Evolutionary conservation across 495 filamentous ascomycete genomes (phyloP).

Genomic region (Talaromyces wortmannii): DNA sequence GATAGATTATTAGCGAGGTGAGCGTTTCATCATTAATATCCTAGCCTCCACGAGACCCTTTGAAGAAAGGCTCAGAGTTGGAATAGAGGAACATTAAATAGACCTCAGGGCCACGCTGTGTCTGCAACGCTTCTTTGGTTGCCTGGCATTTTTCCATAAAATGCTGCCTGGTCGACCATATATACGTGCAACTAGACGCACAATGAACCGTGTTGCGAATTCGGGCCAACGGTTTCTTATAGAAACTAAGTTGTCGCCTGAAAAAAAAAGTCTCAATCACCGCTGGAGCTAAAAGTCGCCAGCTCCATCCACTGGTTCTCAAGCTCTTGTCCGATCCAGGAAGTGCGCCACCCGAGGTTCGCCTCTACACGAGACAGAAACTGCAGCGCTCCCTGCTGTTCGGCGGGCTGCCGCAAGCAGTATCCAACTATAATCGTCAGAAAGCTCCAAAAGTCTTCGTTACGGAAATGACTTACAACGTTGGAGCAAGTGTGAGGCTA

Average conservation of each 20-base stretch:
- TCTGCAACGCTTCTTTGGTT: not conserved
- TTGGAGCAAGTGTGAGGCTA: conserved; percentile 30
- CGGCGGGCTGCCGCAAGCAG: conserved; percentile 19
- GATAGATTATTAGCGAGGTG: not conserved
- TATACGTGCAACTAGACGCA: not conserved
- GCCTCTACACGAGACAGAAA: conserved; percentile 24
- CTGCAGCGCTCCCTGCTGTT: conserved; percentile 23
- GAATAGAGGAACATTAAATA: not conserved
- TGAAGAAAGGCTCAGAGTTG: not conserved
- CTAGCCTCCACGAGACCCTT: not conserved
- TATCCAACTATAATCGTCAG: conserved; percentile 19
- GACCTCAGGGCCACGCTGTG: not conserved
- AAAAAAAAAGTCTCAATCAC: not conserved
- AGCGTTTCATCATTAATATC: not conserved
- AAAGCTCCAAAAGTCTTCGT: not conserved
- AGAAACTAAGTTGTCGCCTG: not conserved
- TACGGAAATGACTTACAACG: conserved; percentile 18
- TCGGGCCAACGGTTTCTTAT: not conserved
- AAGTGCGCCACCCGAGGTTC: conserved; percentile 26
- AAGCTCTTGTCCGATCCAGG: conserved; percentile 22
- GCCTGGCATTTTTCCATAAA: not conserved
- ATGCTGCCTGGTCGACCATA: not conserved
- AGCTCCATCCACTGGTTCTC: conserved; percentile 25
- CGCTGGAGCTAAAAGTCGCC: conserved; percentile 7
- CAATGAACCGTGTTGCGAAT: not conserved